These are phyloP conservation scores for Trypanosoma platydactyli DNA, from an alignment of 208 protist genomes.

Conservation along the genomic window DNA sequence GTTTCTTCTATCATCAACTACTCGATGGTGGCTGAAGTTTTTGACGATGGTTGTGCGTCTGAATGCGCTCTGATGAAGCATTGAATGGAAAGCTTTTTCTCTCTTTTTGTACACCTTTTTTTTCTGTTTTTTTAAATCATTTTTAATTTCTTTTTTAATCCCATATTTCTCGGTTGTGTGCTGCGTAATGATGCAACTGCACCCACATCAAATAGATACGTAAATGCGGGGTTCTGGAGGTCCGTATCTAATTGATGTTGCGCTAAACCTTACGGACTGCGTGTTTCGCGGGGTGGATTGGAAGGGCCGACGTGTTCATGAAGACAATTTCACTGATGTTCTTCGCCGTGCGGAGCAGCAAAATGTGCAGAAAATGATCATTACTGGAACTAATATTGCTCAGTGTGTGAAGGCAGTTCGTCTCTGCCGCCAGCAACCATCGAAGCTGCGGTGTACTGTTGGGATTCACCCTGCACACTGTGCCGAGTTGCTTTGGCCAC, in stretches of 20 bases:
- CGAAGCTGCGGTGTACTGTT: constrained; percentile 69
- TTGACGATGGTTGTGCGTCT: too few relatives aligned
- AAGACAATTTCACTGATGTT: constrained; percentile 83
- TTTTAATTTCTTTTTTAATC: too few relatives aligned
- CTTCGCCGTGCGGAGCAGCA: constrained; percentile 50
- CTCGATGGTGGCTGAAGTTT: too few relatives aligned
- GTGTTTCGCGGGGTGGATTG: constrained; percentile 88
- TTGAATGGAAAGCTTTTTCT: too few relatives aligned
- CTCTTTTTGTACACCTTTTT: too few relatives aligned
- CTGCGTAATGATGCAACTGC: too few relatives aligned
- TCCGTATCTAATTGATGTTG: constrained; percentile 84
- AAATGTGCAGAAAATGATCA: constrained; percentile 77
- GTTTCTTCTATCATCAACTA: too few relatives aligned
- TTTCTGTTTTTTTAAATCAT: too few relatives aligned
- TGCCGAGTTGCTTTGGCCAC: constrained; percentile 59
- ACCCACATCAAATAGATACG: neutral
- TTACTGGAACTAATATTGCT: constrained; percentile 77
- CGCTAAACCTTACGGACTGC: constrained; percentile 86
- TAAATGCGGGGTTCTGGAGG: constrained; percentile 25
- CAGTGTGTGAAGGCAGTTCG: constrained; percentile 81
- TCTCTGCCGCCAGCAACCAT: constrained; percentile 68
- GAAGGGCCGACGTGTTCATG: constrained; percentile 73
- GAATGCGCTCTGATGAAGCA: too few relatives aligned
- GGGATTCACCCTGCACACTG: constrained; percentile 87
- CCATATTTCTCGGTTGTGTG: too few relatives aligned